Percentiles rank a stretch among this genome's conserved stretches.
phyloP scores from a whole-genome alignment of 441 rosid species.

The Rhodomyrtus psidioides region DNA sequence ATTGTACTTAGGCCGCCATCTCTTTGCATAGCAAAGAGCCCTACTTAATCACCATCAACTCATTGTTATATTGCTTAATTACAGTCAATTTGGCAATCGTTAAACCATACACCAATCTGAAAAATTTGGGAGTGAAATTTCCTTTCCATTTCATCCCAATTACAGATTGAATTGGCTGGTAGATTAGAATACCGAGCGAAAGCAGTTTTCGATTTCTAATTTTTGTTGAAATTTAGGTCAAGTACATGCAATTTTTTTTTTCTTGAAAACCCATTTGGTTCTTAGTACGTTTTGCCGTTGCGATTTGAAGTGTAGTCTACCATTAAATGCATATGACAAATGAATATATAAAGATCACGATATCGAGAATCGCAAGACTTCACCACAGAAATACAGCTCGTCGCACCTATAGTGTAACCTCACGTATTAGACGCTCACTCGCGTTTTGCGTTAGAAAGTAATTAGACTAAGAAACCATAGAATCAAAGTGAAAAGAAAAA shows the following conservation, averaged over 20 bases:
- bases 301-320: background rate
- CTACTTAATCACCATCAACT: background rate
- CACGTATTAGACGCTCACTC: no score
- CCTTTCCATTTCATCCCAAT: no score
- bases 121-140: no score
- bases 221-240: background rate
- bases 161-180: no score
- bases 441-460: no score
- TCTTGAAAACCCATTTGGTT: background rate
- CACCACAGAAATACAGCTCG: background rate
- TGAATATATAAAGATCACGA: background rate
- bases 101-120: no score
- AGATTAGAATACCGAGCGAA: no score
- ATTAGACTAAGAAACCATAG: background rate
- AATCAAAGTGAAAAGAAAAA: no score
- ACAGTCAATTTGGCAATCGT: no score
- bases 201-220: background rate
- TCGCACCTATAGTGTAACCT: no score
- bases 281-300: background rate
- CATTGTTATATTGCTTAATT: no score
- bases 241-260: background rate
- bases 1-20: background rate
- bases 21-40: background rate
- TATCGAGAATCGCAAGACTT: background rate
- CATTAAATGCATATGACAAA: background rate